Evolutionary conservation across 257 asterid genomes (phyloP).

Genomic region (Solanum etuberosum): DNA sequence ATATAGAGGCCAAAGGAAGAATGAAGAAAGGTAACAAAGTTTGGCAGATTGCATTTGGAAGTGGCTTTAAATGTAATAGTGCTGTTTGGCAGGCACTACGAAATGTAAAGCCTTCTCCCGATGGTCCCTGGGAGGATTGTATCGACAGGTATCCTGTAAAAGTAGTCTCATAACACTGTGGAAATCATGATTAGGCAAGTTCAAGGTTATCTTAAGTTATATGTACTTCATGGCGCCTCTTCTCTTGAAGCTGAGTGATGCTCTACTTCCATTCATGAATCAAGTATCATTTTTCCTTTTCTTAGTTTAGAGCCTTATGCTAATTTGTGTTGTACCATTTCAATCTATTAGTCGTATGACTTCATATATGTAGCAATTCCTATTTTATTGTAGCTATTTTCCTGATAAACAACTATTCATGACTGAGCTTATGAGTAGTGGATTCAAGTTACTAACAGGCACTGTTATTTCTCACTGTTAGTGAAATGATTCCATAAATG

Average conservation of each 20-base stretch:
- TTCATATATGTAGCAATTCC: not conserved
- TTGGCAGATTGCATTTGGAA: conserved; percentile 83
- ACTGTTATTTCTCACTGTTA: not conserved
- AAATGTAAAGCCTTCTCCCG: conserved; percentile 32
- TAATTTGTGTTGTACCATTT: not conserved
- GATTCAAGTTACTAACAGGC: not conserved
- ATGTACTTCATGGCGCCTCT: not conserved
- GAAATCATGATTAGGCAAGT: not conserved
- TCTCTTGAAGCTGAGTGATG: not conserved
- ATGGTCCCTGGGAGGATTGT: conserved; percentile 68
- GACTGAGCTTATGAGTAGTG: not conserved
- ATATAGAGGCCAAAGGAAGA: conserved; percentile 68
- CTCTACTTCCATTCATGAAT: not conserved
- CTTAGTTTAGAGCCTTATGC: not conserved
- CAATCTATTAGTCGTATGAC: not conserved
- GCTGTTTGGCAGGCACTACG: conserved; percentile 79
- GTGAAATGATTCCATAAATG: not conserved
- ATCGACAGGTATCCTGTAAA: conserved; percentile 55
- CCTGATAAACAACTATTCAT: not conserved
- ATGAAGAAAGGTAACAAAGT: conserved; percentile 47
- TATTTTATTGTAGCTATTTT: not conserved
- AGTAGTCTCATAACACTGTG: conserved; percentile 24
- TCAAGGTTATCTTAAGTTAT: not conserved
- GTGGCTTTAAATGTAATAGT: conserved; percentile 73
- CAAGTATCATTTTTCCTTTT: not conserved